These are phyloP conservation scores for Chiua virens DNA, from an alignment of 768 basidiomycete genomes.

Conservation along the genomic window DNA sequence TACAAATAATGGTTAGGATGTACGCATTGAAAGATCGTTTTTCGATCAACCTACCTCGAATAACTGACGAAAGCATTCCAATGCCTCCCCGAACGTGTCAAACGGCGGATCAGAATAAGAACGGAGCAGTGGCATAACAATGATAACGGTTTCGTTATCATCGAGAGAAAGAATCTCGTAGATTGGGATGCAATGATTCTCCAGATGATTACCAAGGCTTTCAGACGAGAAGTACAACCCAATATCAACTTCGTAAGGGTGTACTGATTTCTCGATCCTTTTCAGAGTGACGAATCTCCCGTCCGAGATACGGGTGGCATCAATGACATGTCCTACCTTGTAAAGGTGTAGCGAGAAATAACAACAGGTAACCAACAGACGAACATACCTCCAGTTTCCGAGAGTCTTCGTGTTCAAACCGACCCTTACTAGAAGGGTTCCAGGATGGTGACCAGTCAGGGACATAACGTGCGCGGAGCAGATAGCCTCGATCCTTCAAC, in stretches of 20 bases:
- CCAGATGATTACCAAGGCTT: not conserved
- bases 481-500: conserved; percentile 15
- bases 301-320: conserved; percentile 32
- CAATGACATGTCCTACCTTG: conserved; percentile 8
- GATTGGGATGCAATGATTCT: conserved; percentile 28
- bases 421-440: not conserved
- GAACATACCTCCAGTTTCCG: not conserved
- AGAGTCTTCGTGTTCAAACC: conserved; percentile 6
- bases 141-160: not conserved
- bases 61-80: conserved; percentile 33
- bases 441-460: conserved; percentile 24
- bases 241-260: conserved; percentile 25
- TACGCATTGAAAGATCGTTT: not conserved
- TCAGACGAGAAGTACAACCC: conserved; percentile 15
- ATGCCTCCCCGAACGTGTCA: conserved; percentile 32
- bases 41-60: no score
- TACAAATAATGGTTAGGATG: not conserved
- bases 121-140: conserved; percentile 38
- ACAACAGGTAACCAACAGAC: no score
- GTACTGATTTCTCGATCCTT: not conserved
- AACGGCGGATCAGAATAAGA: conserved; percentile 24
- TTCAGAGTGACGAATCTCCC: conserved; percentile 31
- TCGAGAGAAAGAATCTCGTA: conserved; percentile 11
- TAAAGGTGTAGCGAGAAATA: no score
- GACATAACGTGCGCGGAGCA: conserved; percentile 20